phyloP scores from a whole-genome alignment of 495 filamentous ascomycete species.

The Xeromyces bisporus region DNA sequence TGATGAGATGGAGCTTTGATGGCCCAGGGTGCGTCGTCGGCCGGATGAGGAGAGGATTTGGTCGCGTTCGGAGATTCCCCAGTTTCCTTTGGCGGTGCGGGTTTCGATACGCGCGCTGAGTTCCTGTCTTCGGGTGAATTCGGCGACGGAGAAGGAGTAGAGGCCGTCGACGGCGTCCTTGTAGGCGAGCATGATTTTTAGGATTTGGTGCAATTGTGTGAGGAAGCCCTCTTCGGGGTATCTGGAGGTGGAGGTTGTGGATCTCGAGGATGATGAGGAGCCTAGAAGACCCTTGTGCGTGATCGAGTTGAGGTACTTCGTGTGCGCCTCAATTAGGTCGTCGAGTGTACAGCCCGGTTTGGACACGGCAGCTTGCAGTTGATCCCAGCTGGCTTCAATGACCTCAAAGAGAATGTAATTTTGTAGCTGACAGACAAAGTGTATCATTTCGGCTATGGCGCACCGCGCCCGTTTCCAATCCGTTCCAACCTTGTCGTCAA shows the following conservation, averaged over 20 bases:
- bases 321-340: constrained; percentile 85
- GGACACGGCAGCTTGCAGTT: constrained; percentile 60
- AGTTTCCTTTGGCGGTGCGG: constrained; percentile 41
- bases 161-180: constrained; percentile 86
- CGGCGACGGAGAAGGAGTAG: constrained; percentile 82
- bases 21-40: constrained; percentile 8
- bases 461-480: constrained; percentile 87
- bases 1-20: constrained; percentile 10
- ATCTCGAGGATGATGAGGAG: constrained; percentile 34
- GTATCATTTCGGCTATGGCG: constrained; percentile 89
- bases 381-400: constrained; percentile 86
- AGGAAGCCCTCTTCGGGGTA: constrained; percentile 71
- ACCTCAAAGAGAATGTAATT: constrained; percentile 99
- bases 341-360: constrained; percentile 81
- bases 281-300: constrained; percentile 93
- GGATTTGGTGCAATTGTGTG: constrained; percentile 73
- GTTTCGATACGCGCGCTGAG: constrained; percentile 53
- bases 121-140: constrained; percentile 85
- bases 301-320: constrained; percentile 76
- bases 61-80: constrained; percentile 46
- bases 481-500: constrained; percentile 54
- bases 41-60: constrained; percentile 13
- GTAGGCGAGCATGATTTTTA: constrained; percentile 88
- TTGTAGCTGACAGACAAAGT: constrained; percentile 92
- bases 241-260: constrained; percentile 22